These are phyloP conservation scores for Limnanthes douglasii DNA, from an alignment of 345 rosid species.

Conservation along the genomic window DNA sequence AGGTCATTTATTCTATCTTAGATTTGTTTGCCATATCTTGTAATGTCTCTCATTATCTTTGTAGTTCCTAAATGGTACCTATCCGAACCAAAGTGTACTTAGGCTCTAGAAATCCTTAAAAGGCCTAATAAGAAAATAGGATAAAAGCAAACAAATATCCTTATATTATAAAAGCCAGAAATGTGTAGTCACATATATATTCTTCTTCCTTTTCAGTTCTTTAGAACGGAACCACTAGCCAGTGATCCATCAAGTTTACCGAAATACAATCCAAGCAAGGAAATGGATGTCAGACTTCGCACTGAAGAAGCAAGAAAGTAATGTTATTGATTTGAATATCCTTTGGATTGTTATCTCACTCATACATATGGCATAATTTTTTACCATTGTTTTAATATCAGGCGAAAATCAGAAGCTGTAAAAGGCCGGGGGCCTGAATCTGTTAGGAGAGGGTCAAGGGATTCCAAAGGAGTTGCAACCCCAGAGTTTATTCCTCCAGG, in stretches of 20 bases:
- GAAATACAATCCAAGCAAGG: constrained; percentile 72
- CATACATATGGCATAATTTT: too few species aligned
- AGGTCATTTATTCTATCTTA: constrained; percentile 24
- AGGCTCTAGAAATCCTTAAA: not conserved
- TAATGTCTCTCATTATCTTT: not conserved
- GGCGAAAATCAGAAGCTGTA: constrained; percentile 43
- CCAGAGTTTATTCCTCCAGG: constrained; percentile 52
- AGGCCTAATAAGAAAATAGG: not conserved
- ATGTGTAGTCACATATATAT: not conserved
- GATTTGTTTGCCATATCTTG: not conserved
- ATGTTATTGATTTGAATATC: too few species aligned
- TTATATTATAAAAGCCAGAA: not conserved
- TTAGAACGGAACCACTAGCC: constrained; percentile 43
- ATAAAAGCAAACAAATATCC: not conserved
- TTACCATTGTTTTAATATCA: constrained; percentile 14
- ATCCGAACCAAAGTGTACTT: not conserved
- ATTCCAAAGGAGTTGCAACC: constrained; percentile 22
- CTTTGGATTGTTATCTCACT: too few species aligned
- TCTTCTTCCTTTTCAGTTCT: constrained; percentile 29
- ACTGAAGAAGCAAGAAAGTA: constrained; percentile 50
- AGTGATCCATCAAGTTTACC: constrained; percentile 57
- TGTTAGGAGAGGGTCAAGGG: constrained; percentile 45
- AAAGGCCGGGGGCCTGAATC: constrained; percentile 56
- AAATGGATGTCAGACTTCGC: constrained; percentile 51
- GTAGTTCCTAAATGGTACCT: not conserved